Evolutionary conservation across 2,329 filamentous ascomycete species (phyloP), one percentile per base, ranked within the genome.

Genomic region (Thermomyces lanuginosus): DNA sequence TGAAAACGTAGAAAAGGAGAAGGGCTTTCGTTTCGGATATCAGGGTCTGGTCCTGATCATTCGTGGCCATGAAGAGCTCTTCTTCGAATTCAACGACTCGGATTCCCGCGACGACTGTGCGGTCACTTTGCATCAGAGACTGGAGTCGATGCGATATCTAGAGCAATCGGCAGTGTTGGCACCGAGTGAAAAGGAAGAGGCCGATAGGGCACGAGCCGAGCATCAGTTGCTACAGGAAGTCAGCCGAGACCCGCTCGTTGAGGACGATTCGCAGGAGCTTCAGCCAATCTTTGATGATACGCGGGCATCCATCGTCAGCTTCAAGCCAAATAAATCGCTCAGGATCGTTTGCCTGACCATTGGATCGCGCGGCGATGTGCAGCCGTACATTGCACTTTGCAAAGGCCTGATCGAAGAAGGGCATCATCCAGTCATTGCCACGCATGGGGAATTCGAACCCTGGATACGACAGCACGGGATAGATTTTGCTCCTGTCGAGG

Each of bases 381-480:
- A 98, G 49, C 89, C 89, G 1, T 98, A 95, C 48, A 95, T 98
- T 48, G 83, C 89, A 0, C 62, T 98, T 1, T 93, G 89, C 58
- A 93, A 92, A 46, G 82, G 80, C 1, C 60, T 98, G 2, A 53
- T 91, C 21, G 78, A 76, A 0, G 84, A 98, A 40, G 89, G 89
- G 1, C 89, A 98, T 51, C 71, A 67, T 34, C 69, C 78, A 9
- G 75, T 71, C 36, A 98, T 98, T 41, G 89, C 86, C 7, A 95
- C 89, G 0, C 89, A 98, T 48, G 65, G 63, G 13, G 86, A 95
- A 49, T 98, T 98, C 43, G 74, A 78, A 41, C 66, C 63, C 8
- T 98, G 86, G 84, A 70, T 98, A 22, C 70, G 82, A 46, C 70
- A 73, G n/a, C 82, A 95, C 46, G 89, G 86, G 1, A 93, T 98